Percentiles rank a stretch among this genome's conserved stretches.
These are phyloP conservation scores for Zygotorulaspora sp. DNA, from an alignment of 805 yeast genomes.

Conservation along the genomic window DNA sequence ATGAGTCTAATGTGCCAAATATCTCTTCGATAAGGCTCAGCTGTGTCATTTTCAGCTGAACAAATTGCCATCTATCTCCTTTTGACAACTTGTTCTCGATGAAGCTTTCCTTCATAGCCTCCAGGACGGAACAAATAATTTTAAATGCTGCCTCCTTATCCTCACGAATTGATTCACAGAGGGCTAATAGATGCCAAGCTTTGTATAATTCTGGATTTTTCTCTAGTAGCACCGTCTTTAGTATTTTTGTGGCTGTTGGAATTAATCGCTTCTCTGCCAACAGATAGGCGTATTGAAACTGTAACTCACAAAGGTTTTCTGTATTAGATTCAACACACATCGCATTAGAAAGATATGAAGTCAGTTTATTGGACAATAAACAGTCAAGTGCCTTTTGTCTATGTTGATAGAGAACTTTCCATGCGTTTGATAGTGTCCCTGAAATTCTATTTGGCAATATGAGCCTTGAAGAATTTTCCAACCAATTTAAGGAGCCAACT, in stretches of 20 bases:
- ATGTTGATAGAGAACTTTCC: conserved; percentile 24
- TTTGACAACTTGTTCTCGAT: conserved; percentile 14
- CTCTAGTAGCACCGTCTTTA: conserved; percentile 47
- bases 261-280: conserved; percentile 43
- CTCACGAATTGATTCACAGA: conserved; percentile 60
- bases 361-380: conserved; percentile 16
- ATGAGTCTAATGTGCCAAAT: conserved; percentile 52
- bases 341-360: conserved; percentile 26
- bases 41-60: conserved; percentile 72
- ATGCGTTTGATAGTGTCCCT: conserved; percentile 18
- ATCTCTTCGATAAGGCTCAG: conserved; percentile 61
- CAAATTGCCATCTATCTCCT: conserved; percentile 43
- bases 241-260: conserved; percentile 41
- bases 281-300: conserved; percentile 46
- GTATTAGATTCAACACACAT: conserved; percentile 18
- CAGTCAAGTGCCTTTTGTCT: conserved; percentile 16
- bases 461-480: conserved; percentile 17
- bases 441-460: conserved; percentile 22
- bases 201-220: conserved; percentile 51
- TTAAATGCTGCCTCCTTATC: conserved; percentile 52
- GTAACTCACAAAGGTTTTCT: conserved; percentile 12
- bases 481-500: conserved; percentile 21
- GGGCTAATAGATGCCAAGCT: conserved; percentile 63
- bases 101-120: conserved; percentile 38
- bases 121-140: conserved; percentile 49